These are phyloP conservation scores for Anisodus tanguticus DNA, from an alignment of 257 asterid species.

Conservation along the genomic window DNA sequence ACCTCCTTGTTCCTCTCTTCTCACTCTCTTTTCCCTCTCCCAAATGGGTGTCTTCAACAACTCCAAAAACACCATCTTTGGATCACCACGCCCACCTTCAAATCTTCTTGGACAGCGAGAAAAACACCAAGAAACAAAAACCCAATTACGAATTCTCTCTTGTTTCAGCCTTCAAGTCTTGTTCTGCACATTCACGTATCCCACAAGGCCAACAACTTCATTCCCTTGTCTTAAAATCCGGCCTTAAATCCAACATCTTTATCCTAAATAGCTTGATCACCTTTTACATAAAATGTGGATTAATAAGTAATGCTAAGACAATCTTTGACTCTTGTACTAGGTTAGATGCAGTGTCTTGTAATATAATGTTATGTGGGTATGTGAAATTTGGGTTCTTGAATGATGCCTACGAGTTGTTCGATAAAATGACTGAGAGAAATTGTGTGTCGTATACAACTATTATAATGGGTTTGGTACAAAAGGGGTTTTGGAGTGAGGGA, in stretches of 20 bases:
- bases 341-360: conserved; percentile 67
- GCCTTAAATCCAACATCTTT: conserved; percentile 63
- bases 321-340: conserved; percentile 50
- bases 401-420: conserved; percentile 73
- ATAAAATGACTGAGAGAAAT: conserved; percentile 66
- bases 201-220: conserved; percentile 69
- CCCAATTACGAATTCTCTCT: conserved; percentile 55
- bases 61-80: background rate
- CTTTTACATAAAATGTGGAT: conserved; percentile 73
- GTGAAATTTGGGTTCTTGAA: conserved; percentile 51
- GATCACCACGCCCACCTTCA: background rate
- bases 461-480: conserved; percentile 74
- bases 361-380: conserved; percentile 72
- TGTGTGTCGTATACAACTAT: conserved; percentile 77
- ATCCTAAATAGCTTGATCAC: conserved; percentile 78
- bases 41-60: conserved; percentile 35
- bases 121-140: conserved; percentile 34
- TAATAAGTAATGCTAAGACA: conserved; percentile 53
- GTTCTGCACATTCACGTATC: conserved; percentile 50
- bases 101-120: conserved; percentile 9
- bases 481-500: conserved; percentile 54
- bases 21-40: background rate
- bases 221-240: conserved; percentile 58
- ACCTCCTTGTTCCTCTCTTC: background rate
- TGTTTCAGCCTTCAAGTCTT: conserved; percentile 68